Evolutionary conservation across 352 stramenopile genomes (phyloP), one percentile per base, ranked within the genome.

Genomic region (Phytophthora boehmeriae): DNA sequence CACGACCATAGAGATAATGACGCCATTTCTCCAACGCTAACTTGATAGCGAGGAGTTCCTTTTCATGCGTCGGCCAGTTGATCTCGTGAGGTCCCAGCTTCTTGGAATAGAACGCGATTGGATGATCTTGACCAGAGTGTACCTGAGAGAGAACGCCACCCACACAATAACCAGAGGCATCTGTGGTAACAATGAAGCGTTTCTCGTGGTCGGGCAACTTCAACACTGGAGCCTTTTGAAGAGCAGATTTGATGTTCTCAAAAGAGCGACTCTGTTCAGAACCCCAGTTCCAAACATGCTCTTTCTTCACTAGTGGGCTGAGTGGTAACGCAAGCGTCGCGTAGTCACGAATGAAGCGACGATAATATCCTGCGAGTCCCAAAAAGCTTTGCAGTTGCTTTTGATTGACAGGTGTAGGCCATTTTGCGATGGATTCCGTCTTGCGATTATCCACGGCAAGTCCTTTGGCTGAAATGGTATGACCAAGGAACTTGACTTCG

Each of bases 171-270:
- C n/a, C n/a, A n/a, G n/a, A n/a, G n/a, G n/a, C n/a, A n/a, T n/a
- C n/a, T n/a, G n/a, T n/a, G n/a, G n/a, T 78, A 0, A 78, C 54
- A 16, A 78, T 51, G 16, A 78, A 83, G 10, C 0, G 44, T 22
- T 41, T 20, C 3, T 46, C 48, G 28, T 67, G 58, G 23, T 71
- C 60, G 5, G 66, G 61, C 5, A 73, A 55, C 14, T 61, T 43
- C 4, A 80, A 44, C 5, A 73, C 59, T 4, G 65, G 58, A 4
- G 59, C 48, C 20, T 66, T 8, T 59, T 79, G 58, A 16, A 77
- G 45, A 20, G 50, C 58, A 25, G 30, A 11, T 32, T 68, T 71
- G 17, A 73, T 22, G 1, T 32, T 34, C 4, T 35, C 1, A 34
- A 80, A 77, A 0, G 56, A 49, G 13, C 38, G 4, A 5, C 25